Evolutionary conservation across 1,284 basidiomycete genomes (phyloP).

Genomic region (Melanopsichium pennsylvanicum): DNA sequence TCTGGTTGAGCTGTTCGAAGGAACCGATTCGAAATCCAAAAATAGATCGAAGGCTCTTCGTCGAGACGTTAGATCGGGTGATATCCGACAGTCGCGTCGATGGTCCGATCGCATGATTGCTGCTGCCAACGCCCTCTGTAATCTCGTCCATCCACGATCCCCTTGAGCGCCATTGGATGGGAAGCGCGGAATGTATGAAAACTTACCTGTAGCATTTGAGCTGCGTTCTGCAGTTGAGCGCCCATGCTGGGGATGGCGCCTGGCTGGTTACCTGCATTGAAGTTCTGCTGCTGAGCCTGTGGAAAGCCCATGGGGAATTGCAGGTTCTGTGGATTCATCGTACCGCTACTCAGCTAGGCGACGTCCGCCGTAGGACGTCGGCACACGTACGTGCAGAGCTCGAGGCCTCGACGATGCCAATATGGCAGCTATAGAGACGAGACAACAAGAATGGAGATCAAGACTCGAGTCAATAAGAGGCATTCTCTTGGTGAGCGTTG

Average conservation of each 20-base stretch:
- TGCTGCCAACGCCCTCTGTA: too few species aligned
- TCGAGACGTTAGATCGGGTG: not conserved
- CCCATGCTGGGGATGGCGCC: slow-evolving; percentile 8
- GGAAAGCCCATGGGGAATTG: slow-evolving; percentile 17
- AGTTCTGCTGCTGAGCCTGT: slow-evolving; percentile 15
- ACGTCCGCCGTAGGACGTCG: not conserved
- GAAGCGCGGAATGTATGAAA: too few species aligned
- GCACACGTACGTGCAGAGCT: not conserved
- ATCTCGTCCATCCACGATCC: too few species aligned
- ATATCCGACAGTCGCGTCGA: too few species aligned
- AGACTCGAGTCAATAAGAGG: too few species aligned
- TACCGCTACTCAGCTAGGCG: not conserved
- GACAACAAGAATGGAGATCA: too few species aligned
- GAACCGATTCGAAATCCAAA: not conserved
- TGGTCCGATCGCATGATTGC: not conserved
- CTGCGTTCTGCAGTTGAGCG: slow-evolving; percentile 23
- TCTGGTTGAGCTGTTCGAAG: not conserved
- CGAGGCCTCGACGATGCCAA: not conserved
- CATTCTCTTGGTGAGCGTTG: too few species aligned
- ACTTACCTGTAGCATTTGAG: slow-evolving; percentile 36
- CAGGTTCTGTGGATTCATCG: slow-evolving; percentile 23
- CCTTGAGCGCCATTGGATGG: not conserved
- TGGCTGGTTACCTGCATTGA: slow-evolving; percentile 8
- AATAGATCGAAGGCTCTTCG: not conserved
- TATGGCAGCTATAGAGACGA: not conserved